A percentile compares a stretch with the other conserved stretches of the same genome.
These are phyloP conservation scores for Mortierella polycephala DNA, from an alignment of 371 early-diverging fungal species.

Conservation along the genomic window DNA sequence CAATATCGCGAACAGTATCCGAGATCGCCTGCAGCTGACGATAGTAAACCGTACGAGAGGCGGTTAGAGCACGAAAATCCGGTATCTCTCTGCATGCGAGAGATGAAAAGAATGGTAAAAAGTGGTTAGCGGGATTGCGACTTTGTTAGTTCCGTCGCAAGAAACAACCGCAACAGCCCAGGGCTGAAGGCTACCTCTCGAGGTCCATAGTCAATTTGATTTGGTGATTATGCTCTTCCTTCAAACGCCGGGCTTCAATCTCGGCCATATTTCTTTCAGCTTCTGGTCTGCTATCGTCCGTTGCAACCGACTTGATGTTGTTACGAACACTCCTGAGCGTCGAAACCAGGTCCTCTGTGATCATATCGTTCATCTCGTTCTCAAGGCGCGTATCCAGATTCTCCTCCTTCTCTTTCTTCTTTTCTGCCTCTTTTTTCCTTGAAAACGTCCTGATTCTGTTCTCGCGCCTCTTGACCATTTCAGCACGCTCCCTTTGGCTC, in stretches of 20 bases:
- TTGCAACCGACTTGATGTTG: constrained; percentile 23
- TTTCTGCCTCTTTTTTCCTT: constrained; percentile 9
- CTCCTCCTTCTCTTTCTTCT: constrained; percentile 7
- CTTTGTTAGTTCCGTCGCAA: too few relatives aligned
- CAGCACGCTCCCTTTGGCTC: constrained; percentile 13
- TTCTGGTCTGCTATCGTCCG: constrained; percentile 1
- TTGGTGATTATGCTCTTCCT: constrained; percentile 25
- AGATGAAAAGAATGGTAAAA: too few relatives aligned
- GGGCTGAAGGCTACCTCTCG: constrained; percentile 18
- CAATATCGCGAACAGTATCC: constrained; percentile 55
- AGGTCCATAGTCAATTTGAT: constrained; percentile 20
- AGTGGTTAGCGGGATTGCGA: not conserved
- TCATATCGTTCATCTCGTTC: constrained; percentile 29
- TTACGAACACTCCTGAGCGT: constrained; percentile 29
- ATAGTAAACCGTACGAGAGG: constrained; percentile 66
- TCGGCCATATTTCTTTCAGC: constrained; percentile 32
- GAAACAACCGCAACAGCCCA: not conserved
- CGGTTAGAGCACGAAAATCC: constrained; percentile 30
- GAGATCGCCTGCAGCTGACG: constrained; percentile 67
- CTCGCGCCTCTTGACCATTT: constrained; percentile 33
- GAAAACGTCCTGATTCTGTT: constrained; percentile 16
- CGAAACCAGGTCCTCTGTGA: constrained; percentile 14
- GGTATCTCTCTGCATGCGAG: constrained; percentile 11
- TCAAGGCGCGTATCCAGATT: constrained; percentile 31
- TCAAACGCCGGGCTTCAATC: constrained; percentile 24